phyloP scores from a whole-genome alignment of 352 stramenopile genomes.

The Globisporangium acanthophoron region DNA sequence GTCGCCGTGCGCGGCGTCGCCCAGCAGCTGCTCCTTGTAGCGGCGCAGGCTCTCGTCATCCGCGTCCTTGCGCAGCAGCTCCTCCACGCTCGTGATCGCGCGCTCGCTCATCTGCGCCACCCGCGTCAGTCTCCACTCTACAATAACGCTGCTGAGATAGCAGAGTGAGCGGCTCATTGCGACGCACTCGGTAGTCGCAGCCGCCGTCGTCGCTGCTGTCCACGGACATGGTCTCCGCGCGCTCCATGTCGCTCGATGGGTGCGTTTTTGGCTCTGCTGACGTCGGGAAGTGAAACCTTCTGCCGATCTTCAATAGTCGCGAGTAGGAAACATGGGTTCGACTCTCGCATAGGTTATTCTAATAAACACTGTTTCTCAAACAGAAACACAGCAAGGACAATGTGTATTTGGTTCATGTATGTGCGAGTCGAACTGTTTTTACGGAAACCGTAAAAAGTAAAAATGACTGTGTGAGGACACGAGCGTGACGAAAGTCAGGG shows the following conservation, averaged over 20 bases:
- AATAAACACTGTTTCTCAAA: not conserved
- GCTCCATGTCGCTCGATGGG: constrained; percentile 1
- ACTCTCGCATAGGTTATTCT: not conserved
- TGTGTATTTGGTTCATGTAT: not conserved
- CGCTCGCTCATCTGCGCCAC: constrained; percentile 49
- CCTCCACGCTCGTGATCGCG: constrained; percentile 57
- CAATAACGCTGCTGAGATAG: not conserved
- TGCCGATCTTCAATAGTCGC: not conserved
- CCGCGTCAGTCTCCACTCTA: not conserved
- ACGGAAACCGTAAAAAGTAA: not conserved
- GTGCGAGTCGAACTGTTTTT: not conserved
- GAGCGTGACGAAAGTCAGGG: not conserved
- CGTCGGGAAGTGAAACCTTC: not conserved
- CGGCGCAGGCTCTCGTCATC: constrained; percentile 78
- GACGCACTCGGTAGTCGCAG: constrained; percentile 44
- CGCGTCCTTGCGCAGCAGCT: constrained; percentile 68
- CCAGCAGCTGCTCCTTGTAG: constrained; percentile 85
- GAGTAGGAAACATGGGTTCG: not conserved
- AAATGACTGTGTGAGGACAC: not conserved
- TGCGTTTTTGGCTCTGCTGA: not conserved
- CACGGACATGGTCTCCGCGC: constrained; percentile 16
- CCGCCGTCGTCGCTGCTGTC: constrained; percentile 31
- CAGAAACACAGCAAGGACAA: not conserved
- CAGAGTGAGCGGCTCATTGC: not conserved
- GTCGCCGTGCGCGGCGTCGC: constrained; percentile 71